Evolutionary conservation across 23 red algal species (phyloP), one percentile per base, ranked within the genome.

Genomic region (Gracilariopsis chorda): DNA sequence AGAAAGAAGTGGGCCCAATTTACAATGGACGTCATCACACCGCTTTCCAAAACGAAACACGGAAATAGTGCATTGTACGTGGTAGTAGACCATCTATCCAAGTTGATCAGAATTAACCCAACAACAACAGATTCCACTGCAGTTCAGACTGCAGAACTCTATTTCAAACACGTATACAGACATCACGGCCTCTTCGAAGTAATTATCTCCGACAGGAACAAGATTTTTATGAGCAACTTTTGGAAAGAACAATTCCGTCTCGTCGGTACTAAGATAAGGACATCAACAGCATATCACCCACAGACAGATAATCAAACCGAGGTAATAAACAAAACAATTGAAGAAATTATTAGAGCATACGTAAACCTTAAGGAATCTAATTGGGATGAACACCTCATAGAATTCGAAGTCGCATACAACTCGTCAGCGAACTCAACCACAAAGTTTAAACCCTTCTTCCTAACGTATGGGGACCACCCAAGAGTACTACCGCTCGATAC

Each of bases 21-120:
- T n/a, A n/a, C n/a, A n/a, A 87, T 87, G 60, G 61, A 75, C 60
- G 74, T 87, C 34, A 74, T 75, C 27, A 87, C 61, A 70, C 83
- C 35, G 19, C 44, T 53, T n/a, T n/a, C n/a, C n/a, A n/a, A n/a
- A n/a, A 76, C 85, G 12, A 21, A 89, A 48, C 24, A 24, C 23
- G 48, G 49, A 62, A 8, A 63, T 40, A 77, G 17, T 89, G 46
- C 33, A 0, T 44, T 86, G 3, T 30, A n/a, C 36, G 39, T 59
- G 11, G 58, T 45, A 17, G 4, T 86, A 4, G 59, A 70, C 1
- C 28, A 37, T 10, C 41, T 86, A 7, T 69, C 81, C 21, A 86
- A 86, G 57, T 13, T 48, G 29, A 71, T 86, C 13, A 0, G 42
- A 0, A 86, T 71, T 36, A 71, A 44, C 32, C 81, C 81, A 9